A percentile compares a stretch with the other conserved stretches of the same genome.
These are phyloP conservation scores for Rhodomyrtus psidioides DNA, from an alignment of 441 rosid genomes.

Conservation along the genomic window DNA sequence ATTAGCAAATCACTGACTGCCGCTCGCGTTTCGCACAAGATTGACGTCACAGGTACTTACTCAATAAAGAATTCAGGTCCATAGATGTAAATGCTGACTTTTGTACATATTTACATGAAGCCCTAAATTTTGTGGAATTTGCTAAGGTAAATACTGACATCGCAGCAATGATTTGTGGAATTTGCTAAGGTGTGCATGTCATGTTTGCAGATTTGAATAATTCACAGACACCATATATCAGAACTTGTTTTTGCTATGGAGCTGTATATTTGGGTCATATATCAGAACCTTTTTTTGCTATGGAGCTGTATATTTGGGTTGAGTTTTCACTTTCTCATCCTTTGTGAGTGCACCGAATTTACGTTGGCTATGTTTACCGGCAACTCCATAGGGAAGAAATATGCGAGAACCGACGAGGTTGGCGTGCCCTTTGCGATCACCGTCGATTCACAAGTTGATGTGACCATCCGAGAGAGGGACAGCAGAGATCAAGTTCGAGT, in stretches of 20 bases:
- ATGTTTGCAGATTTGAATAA: not conserved
- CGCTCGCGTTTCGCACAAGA: constrained; percentile 59
- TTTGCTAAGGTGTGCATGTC: no score
- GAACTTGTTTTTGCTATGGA: not conserved
- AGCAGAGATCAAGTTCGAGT: constrained; percentile 74
- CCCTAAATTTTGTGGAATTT: not conserved
- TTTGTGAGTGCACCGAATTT: not conserved
- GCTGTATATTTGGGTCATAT: no score
- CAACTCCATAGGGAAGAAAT: constrained; percentile 66
- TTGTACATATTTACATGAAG: not conserved
- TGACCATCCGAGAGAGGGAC: constrained; percentile 66
- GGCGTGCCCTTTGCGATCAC: constrained; percentile 83
- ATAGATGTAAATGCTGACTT: not conserved
- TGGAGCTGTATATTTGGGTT: not conserved
- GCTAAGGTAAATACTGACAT: no score
- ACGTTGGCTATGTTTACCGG: constrained; percentile 18
- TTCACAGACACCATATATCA: not conserved
- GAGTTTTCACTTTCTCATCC: not conserved
- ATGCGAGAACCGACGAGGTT: constrained; percentile 68
- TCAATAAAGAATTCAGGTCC: not conserved
- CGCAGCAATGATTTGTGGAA: not conserved
- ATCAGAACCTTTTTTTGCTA: not conserved
- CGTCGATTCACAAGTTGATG: constrained; percentile 44
- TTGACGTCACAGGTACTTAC: constrained; percentile 52
- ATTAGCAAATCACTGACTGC: constrained; percentile 51